Percentiles rank a stretch among this genome's conserved stretches.
These are phyloP conservation scores for Sordariomycetes sp. DNA, from an alignment of 2,329 filamentous ascomycete genomes.

Conservation along the genomic window DNA sequence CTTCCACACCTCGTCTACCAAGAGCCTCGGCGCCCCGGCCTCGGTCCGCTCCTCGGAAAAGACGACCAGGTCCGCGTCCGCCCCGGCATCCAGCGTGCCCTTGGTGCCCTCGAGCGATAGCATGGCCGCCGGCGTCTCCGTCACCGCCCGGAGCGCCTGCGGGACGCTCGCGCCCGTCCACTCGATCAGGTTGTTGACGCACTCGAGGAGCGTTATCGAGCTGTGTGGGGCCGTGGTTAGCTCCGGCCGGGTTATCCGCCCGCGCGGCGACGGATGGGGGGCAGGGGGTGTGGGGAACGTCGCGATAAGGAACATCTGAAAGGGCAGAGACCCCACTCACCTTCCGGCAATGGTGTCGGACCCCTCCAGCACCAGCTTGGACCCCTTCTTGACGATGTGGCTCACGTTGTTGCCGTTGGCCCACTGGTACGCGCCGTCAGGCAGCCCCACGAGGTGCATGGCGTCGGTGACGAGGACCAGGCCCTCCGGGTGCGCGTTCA, in stretches of 20 bases:
- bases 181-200: conserved; percentile 68
- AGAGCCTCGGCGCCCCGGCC: conserved; percentile 32
- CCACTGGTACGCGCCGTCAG: conserved; percentile 79
- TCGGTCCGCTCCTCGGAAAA: conserved; percentile 40
- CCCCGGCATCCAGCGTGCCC: conserved; percentile 51
- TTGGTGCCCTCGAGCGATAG: conserved; percentile 57
- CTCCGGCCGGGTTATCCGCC: neutral
- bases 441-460: conserved; percentile 76
- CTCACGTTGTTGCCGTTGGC: conserved; percentile 57
- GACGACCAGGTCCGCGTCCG: conserved; percentile 60
- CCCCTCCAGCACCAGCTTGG: conserved; percentile 64
- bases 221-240: conserved; percentile 20
- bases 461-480: conserved; percentile 88
- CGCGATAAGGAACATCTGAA: neutral
- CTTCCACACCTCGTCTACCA: conserved; percentile 72
- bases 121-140: conserved; percentile 67
- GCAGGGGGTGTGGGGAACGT: neutral
- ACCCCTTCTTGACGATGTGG: conserved; percentile 59
- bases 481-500: conserved; percentile 72
- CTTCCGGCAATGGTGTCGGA: conserved; percentile 71
- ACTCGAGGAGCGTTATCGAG: conserved; percentile 66
- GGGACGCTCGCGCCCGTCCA: conserved; percentile 62
- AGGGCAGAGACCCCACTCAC: conserved; percentile 25
- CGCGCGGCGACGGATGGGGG: neutral
- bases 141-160: conserved; percentile 61